These are phyloP conservation scores for Fusarium nisikadoi DNA, from an alignment of 2,329 filamentous ascomycete genomes.

Conservation along the genomic window DNA sequence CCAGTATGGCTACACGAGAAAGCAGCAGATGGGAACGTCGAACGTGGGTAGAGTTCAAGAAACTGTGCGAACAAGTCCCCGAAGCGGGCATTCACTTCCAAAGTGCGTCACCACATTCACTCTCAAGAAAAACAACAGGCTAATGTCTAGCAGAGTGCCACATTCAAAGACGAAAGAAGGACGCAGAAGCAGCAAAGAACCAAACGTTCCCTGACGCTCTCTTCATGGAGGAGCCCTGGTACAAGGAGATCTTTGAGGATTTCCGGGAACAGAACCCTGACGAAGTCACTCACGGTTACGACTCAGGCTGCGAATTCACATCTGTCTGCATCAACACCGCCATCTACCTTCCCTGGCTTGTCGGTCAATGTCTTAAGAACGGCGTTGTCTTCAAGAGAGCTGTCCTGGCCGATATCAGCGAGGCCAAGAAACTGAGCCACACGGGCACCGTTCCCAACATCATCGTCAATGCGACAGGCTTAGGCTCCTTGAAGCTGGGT, in stretches of 20 bases:
- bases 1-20: slow-evolving; percentile 56
- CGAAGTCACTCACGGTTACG: slow-evolving; percentile 71
- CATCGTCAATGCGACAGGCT: slow-evolving; percentile 86
- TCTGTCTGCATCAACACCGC: slow-evolving; percentile 93
- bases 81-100: slow-evolving; percentile 87
- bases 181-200: slow-evolving; percentile 53
- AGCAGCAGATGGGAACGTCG: slow-evolving; percentile 68
- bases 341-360: slow-evolving; percentile 87
- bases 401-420: slow-evolving; percentile 74
- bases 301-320: slow-evolving; percentile 79
- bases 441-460: slow-evolving; percentile 70
- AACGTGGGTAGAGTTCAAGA: slow-evolving; percentile 72
- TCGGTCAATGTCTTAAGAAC: slow-evolving; percentile 79
- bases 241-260: slow-evolving; percentile 75
- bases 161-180: slow-evolving; percentile 69
- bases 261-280: slow-evolving; percentile 69
- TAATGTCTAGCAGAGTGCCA: slow-evolving; percentile 53
- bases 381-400: slow-evolving; percentile 76
- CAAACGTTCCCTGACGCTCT: slow-evolving; percentile 69
- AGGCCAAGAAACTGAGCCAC: slow-evolving; percentile 67
- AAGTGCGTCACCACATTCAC: slow-evolving; percentile 52
- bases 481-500: slow-evolving; percentile 78
- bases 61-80: slow-evolving; percentile 71
- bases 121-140: not conserved
- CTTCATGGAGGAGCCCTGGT: slow-evolving; percentile 76